Conservation (phyloP, 805 yeast species). For the Sungouiozyma intestinalis region DNA sequence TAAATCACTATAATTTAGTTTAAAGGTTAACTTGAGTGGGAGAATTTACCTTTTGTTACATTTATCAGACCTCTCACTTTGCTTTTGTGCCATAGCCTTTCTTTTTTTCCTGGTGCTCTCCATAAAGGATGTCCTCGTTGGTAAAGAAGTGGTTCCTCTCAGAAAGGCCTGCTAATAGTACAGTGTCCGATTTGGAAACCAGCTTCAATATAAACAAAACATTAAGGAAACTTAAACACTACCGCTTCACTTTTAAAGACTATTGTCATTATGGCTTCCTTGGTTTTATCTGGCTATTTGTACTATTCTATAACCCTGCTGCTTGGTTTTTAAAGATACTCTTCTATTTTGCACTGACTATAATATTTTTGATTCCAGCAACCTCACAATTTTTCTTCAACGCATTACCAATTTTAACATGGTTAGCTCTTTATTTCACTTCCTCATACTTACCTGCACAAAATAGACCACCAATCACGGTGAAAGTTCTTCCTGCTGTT, state of each 20-base stretch:
- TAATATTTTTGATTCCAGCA: slow-evolving; percentile 54
- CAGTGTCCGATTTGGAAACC: slow-evolving; percentile 34
- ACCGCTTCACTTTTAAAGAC: slow-evolving; percentile 39
- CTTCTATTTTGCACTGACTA: slow-evolving; percentile 31
- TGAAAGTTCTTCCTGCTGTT: slow-evolving; percentile 79
- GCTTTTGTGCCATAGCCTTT: not conserved
- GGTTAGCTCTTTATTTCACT: slow-evolving; percentile 76
- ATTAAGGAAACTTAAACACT: slow-evolving; percentile 33
- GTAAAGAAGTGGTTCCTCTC: slow-evolving; percentile 44
- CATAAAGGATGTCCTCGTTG: slow-evolving; percentile 21
- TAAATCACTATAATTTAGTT: too few relatives aligned
- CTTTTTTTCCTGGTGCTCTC: not conserved
- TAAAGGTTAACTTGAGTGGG: too few relatives aligned
- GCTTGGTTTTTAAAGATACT: slow-evolving; percentile 31
- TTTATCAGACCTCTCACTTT: too few relatives aligned
- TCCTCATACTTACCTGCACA: slow-evolving; percentile 62
- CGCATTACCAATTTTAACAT: slow-evolving; percentile 73
- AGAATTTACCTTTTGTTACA: too few relatives aligned
- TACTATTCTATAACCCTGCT: slow-evolving; percentile 49
- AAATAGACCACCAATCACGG: slow-evolving; percentile 82
- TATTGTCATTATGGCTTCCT: slow-evolving; percentile 42
- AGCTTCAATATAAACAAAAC: slow-evolving; percentile 37
- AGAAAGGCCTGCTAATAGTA: slow-evolving; percentile 40
- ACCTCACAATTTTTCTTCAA: slow-evolving; percentile 76
- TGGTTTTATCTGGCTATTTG: slow-evolving; percentile 44